These are phyloP conservation scores for Chlorella sp. DNA, from an alignment of 139 green algal species.

Conservation along the genomic window DNA sequence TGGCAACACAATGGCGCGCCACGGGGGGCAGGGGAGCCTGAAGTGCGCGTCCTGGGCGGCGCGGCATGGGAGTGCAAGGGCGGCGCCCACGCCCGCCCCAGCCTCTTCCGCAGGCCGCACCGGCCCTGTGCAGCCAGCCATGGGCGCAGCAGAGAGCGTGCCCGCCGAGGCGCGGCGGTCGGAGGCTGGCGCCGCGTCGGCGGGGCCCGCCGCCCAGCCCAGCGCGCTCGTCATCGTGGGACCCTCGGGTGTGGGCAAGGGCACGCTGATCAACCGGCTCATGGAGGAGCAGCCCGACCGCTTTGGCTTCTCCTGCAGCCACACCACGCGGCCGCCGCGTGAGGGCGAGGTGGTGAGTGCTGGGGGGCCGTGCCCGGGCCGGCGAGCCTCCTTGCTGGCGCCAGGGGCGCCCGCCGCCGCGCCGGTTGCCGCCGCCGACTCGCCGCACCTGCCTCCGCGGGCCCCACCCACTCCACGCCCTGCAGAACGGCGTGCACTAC, in stretches of 20 bases:
- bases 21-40: too few species aligned
- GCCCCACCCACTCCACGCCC: background rate
- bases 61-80: background rate
- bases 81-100: background rate
- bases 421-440: background rate
- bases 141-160: conserved; percentile 25
- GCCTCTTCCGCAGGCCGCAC: background rate
- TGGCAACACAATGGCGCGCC: too few species aligned
- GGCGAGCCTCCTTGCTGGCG: background rate
- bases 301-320: conserved; percentile 86
- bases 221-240: conserved; percentile 81
- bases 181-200: background rate
- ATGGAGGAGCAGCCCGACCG: conserved; percentile 50
- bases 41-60: too few species aligned
- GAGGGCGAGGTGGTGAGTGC: conserved; percentile 58
- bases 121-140: background rate
- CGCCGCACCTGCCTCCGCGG: background rate
- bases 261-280: conserved; percentile 83
- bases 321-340: conserved; percentile 82
- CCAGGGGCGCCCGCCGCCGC: background rate
- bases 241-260: conserved; percentile 90
- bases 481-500: conserved; percentile 84
- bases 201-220: background rate
- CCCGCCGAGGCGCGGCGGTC: background rate
- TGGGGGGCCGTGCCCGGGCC: background rate